These are phyloP conservation scores for Linnemannia schmuckeri DNA, from an alignment of 192 early-diverging fungal species.

Conservation along the genomic window DNA sequence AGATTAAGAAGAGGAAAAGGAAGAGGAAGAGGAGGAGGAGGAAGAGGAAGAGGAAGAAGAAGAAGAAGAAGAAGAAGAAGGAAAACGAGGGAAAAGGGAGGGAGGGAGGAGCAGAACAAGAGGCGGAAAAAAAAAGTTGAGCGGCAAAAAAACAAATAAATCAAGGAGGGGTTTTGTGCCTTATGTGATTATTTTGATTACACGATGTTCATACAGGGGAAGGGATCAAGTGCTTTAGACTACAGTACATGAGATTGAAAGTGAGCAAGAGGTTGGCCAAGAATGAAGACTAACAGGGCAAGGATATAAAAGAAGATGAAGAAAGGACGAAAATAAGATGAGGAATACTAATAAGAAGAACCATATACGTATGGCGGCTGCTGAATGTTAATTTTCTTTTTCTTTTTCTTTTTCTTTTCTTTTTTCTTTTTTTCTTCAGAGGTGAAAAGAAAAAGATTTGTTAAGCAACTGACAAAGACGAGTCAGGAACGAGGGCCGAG, in stretches of 20 bases:
- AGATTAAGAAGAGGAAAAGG: conserved; percentile 9
- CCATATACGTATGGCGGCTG: background rate
- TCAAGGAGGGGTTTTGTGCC: background rate
- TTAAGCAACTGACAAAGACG: background rate
- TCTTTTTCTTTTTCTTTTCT: background rate
- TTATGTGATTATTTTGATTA: background rate
- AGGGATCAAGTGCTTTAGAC: no score
- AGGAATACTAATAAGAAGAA: background rate
- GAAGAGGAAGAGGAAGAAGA: background rate
- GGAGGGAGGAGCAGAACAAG: background rate
- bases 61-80: background rate
- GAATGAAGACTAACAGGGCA: no score
- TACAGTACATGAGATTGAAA: no score
- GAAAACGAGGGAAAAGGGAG: conserved; percentile 7
- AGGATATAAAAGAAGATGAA: background rate
- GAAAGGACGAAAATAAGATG: background rate
- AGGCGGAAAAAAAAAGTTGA: background rate
- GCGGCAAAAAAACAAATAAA: background rate
- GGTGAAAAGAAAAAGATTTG: background rate
- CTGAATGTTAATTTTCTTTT: background rate
- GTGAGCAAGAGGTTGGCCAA: no score
- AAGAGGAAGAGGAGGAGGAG: background rate
- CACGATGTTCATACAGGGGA: background rate
- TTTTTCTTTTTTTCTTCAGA: background rate
- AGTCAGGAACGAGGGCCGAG: no score